phyloP scores from a whole-genome alignment of 441 rosid genomes.

The Pelargonium cotyledonis region DNA sequence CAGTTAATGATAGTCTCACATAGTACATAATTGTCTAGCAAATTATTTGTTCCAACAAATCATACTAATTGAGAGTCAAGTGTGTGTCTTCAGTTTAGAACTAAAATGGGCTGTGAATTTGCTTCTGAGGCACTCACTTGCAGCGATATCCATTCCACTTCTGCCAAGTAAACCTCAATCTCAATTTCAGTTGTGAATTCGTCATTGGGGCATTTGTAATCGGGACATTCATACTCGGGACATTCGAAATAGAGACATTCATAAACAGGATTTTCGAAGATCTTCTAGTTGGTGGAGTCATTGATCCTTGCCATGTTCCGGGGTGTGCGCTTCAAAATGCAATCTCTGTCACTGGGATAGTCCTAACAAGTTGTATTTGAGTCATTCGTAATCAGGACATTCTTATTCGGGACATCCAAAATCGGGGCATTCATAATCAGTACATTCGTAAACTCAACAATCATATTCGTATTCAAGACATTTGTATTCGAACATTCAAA shows the following conservation, averaged over 20 bases:
- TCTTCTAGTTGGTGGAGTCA: constrained; percentile 54
- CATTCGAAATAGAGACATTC: too few species aligned
- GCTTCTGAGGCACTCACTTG: too few species aligned
- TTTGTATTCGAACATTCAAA: too few species aligned
- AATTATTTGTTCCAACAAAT: background rate
- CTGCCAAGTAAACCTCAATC: constrained; percentile 72
- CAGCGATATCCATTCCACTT: constrained; percentile 50
- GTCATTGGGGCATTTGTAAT: too few species aligned
- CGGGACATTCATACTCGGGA: too few species aligned
- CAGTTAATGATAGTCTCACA: background rate
- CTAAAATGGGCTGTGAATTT: background rate
- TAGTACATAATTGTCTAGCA: background rate
- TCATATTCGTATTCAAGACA: too few species aligned
- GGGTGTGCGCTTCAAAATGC: constrained; percentile 79
- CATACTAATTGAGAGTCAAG: background rate
- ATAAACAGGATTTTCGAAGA: too few species aligned
- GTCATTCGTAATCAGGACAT: too few species aligned
- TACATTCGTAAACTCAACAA: too few species aligned
- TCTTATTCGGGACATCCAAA: too few species aligned
- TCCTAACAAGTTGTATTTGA: constrained; percentile 31
- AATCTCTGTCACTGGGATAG: constrained; percentile 64
- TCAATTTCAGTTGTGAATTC: constrained; percentile 28
- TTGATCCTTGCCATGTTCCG: constrained; percentile 69
- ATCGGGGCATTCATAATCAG: too few species aligned
- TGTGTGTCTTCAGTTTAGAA: background rate